Percentiles rank a stretch among this genome's conserved stretches.
phyloP scores from a whole-genome alignment of 108 stramenopile genomes.

The Mediolabrus comicus region DNA sequence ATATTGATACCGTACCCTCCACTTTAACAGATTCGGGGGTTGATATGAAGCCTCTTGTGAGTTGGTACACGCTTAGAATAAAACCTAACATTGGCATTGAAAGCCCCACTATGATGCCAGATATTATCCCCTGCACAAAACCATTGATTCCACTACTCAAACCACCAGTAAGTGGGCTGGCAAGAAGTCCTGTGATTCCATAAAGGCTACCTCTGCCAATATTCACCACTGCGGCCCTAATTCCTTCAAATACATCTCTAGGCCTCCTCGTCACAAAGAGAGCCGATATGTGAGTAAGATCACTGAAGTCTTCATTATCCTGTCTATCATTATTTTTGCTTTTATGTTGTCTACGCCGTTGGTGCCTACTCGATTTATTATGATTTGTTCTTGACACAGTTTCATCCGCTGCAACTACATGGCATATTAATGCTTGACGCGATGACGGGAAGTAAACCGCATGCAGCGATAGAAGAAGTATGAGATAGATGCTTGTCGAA shows the following conservation, averaged over 20 bases:
- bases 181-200: constrained; percentile 25
- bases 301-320: background rate
- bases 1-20: background rate
- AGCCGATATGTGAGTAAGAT: background rate
- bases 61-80: constrained; percentile 16
- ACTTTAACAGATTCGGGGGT: constrained; percentile 27
- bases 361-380: background rate
- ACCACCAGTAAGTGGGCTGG: constrained; percentile 10
- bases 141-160: constrained; percentile 2
- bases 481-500: too few species aligned
- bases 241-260: constrained; percentile 28
- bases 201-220: constrained; percentile 15
- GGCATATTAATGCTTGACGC: background rate
- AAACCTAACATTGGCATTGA: constrained; percentile 14
- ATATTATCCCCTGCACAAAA: constrained; percentile 4
- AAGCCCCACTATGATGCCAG: constrained; percentile 8
- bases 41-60: constrained; percentile 16
- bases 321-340: background rate
- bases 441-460: background rate
- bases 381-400: background rate
- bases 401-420: background rate
- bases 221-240: constrained; percentile 21
- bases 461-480: background rate
- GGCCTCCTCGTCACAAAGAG: constrained; percentile 23
- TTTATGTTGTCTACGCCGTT: too few species aligned